Evolutionary conservation across 768 basidiomycete genomes (phyloP), one percentile per base, ranked within the genome.

Genomic region (Erythrobasidium yunnanense): DNA sequence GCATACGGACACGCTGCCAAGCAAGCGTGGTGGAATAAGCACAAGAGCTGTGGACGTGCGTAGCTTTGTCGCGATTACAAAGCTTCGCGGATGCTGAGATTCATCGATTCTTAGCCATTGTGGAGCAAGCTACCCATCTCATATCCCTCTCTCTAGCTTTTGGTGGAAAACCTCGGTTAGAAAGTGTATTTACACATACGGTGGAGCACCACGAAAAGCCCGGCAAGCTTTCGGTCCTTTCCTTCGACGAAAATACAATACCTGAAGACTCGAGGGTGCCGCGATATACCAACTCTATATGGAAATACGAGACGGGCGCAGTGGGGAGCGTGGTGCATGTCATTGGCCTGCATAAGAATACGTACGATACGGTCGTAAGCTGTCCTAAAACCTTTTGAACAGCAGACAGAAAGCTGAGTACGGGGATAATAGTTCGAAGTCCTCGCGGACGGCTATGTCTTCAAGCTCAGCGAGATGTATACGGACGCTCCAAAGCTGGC

Each of bases 71-170:
- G 7, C 33, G 4, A 7, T 33, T 18, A 2, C 52, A 27, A 49
- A 34, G 54, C 46, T 22, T 27, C 2, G 1, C 66, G 5, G 20
- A 8, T 27, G 15, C 30, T 29, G 6, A 35, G 38, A 30, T 27
- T 25, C 11, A 25, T 46, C 13, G n/a, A n/a, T 22, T 22, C 7
- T 6, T 60, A 70, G 69, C 89, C 3, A 81, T 92, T 71, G 78
- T 90, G 69, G 89, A 90, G 76, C 87, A 90, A 79, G 92, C 89
- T 51, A 97, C 93, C 22, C 92, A 97, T 78, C 95, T 96, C 79
- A 66, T 51, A 32, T 32, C 49, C 29, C 54, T 71, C 47, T 95
- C 90, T 42, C 86, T 93, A 70, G 93, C 93, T 80, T 96, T 97
- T 74, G 93, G 92, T 55, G 93, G 93, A 17, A 88, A 93, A 70